A percentile compares a stretch with the other conserved stretches of the same genome.
Evolutionary conservation across 352 stramenopile genomes (phyloP).

Genomic region (Stramenopiles sp.): DNA sequence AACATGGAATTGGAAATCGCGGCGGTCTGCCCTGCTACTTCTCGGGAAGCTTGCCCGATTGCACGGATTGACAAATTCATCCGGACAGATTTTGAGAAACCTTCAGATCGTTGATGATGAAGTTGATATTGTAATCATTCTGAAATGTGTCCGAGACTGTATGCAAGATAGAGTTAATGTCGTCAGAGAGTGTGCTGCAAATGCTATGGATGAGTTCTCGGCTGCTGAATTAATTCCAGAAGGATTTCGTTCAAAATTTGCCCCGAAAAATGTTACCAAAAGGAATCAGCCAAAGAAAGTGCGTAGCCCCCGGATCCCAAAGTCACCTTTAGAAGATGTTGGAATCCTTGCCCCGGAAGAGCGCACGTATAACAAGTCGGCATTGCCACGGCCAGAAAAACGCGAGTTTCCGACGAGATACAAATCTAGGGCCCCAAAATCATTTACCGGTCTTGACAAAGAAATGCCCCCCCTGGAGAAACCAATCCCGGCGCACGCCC

Average conservation of each 20-base stretch:
- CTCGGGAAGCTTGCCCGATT: background rate
- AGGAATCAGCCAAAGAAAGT: background rate
- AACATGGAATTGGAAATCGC: background rate
- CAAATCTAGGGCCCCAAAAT: background rate
- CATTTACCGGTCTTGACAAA: background rate
- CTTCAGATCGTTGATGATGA: background rate
- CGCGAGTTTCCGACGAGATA: background rate
- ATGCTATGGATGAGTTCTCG: background rate
- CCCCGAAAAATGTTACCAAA: background rate
- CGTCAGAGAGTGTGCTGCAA: background rate
- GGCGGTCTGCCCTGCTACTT: background rate
- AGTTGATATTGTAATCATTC: constrained; percentile 4
- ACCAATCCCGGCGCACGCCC: background rate
- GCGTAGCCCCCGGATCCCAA: background rate
- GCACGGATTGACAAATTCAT: background rate
- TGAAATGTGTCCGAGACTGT: background rate
- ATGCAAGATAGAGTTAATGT: background rate
- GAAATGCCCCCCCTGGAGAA: background rate
- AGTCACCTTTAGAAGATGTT: no score
- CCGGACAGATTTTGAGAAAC: background rate
- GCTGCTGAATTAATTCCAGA: background rate
- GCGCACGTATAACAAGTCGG: background rate
- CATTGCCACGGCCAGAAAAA: background rate
- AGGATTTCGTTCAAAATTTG: background rate
- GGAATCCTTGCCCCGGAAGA: background rate